Evolutionary conservation across 306 rosid species (phyloP).

Genomic region (Quercus aquifolioides): DNA sequence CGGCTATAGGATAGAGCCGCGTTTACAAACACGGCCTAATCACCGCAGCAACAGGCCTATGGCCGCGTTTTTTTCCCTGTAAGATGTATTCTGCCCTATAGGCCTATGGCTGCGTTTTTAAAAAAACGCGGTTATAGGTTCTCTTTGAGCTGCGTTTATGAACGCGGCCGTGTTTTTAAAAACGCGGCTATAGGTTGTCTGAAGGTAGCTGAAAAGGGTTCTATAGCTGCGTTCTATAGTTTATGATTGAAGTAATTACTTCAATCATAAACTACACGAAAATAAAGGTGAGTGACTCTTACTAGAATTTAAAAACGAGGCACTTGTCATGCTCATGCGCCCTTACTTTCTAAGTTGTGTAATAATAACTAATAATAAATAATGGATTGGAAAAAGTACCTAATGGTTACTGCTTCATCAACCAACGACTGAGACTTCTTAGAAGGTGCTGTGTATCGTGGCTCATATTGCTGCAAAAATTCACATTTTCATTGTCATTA

Average conservation of each 20-base stretch:
- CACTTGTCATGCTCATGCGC: not conserved
- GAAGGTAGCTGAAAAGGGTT: no score
- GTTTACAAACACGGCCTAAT: no score
- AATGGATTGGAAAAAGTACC: slow-evolving; percentile 37
- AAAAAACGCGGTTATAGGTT: no score
- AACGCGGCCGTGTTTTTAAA: no score
- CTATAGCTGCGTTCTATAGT: no score
- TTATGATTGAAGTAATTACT: not conserved
- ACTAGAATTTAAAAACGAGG: not conserved
- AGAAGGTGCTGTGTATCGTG: slow-evolving; percentile 64
- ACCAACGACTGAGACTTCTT: slow-evolving; percentile 50
- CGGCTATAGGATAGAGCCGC: no score
- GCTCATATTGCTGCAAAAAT: slow-evolving; percentile 69
- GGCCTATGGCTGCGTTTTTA: no score
- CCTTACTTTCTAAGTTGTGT: not conserved
- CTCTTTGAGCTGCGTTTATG: no score
- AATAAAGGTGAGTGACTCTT: slow-evolving; percentile 19
- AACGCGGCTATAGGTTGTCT: no score
- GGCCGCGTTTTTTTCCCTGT: no score
- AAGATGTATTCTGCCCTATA: no score
- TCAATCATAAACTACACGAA: slow-evolving; percentile 23
- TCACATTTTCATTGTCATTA: not conserved
- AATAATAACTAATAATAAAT: slow-evolving; percentile 17
- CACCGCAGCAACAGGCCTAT: no score
- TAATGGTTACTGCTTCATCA: slow-evolving; percentile 61